Base-by-base conservation (phyloP, 2,329 filamentous ascomycete species). In the Tricladium varicosporioides region DNA sequence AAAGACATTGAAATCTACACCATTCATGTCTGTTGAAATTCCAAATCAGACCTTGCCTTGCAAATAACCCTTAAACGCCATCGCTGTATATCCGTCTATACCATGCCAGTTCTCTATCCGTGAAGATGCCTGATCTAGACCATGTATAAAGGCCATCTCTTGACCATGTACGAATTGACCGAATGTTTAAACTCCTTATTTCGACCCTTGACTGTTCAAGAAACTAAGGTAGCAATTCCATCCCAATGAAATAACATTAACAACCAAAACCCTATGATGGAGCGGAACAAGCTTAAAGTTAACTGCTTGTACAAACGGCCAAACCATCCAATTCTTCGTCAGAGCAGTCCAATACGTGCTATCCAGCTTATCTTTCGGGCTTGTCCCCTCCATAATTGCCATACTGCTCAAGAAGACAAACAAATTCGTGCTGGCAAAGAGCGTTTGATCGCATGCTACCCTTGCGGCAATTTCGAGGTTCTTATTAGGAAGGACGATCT, bases 251-350 rank as follows among this genome's bases (percentile, higher is more conserved):
- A 90, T 76, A 45, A 89, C 73, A 69, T 91, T 91, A 40, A 90
- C 87, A 11, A 89, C 78, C 64, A 90, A 68, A n/a, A 91, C 83
- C 52, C 86, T 74, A 67, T 87, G 81, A 66, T 89, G 80, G 60
- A 89, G 70, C 13, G 87, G 87, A 58, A 90, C 84, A 57, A 88
- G 77, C 63, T 84, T 83, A 74, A 91, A 90, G 74, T 91, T 91
- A 51, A 82, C 76, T 22, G 80, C 76, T 72, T 90, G 87, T 54
- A 90, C 84, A 54, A 69, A 67, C 1, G 87, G 87, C 87, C 87
- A 90, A 13, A 91, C 72, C 74, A 86, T 82, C 76, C 86, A 84
- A 69, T 90, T 91, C 70, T 84, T 86, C 70, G 79, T 80, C 69
- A 89, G 76, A 19, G 83, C 85, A 2, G 78, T 77, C 53, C 73